These are phyloP conservation scores for Chalciporus pseudorubinellus DNA, from an alignment of 768 basidiomycete genomes.

Conservation along the genomic window DNA sequence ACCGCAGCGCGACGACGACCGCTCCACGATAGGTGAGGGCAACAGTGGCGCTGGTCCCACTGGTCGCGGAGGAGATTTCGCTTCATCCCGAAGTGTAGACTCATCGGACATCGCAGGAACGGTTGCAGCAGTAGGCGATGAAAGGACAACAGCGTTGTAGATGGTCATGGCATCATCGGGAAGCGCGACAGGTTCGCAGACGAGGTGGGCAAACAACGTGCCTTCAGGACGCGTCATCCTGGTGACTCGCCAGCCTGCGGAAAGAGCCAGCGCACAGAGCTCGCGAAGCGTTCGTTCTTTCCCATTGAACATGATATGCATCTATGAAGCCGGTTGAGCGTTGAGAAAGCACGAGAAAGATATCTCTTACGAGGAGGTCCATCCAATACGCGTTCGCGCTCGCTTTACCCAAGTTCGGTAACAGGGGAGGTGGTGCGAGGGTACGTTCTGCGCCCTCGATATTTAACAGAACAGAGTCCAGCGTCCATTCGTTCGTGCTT, in stretches of 20 bases:
- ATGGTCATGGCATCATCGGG: conserved; percentile 36
- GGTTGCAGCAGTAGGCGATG: conserved; percentile 16
- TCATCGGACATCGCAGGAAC: conserved; percentile 11
- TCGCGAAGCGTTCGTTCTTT: conserved; percentile 72
- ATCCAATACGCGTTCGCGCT: conserved; percentile 65
- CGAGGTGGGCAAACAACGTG: conserved; percentile 68
- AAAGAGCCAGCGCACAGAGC: conserved; percentile 48
- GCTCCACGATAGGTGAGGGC: conserved; percentile 36
- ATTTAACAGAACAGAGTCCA: conserved; percentile 33
- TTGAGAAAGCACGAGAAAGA: background rate
- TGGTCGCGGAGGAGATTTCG: conserved; percentile 3
- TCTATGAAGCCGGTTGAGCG: conserved; percentile 38
- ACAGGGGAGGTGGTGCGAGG: conserved; percentile 58
- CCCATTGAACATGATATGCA: conserved; percentile 66
- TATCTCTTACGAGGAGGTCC: conserved; percentile 57
- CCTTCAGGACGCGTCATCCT: conserved; percentile 57
- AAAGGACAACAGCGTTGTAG: conserved; percentile 18
- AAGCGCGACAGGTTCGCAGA: conserved; percentile 60
- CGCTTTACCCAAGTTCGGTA: conserved; percentile 72
- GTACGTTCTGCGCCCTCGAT: conserved; percentile 52
- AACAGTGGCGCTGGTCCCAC: conserved; percentile 11
- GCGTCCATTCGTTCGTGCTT: conserved; percentile 24
- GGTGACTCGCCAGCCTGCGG: conserved; percentile 61
- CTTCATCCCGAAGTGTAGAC: background rate
- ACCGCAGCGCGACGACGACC: conserved; percentile 51